These are phyloP conservation scores for Batkoa obscura DNA, from an alignment of 371 early-diverging fungal genomes.

Conservation along the genomic window DNA sequence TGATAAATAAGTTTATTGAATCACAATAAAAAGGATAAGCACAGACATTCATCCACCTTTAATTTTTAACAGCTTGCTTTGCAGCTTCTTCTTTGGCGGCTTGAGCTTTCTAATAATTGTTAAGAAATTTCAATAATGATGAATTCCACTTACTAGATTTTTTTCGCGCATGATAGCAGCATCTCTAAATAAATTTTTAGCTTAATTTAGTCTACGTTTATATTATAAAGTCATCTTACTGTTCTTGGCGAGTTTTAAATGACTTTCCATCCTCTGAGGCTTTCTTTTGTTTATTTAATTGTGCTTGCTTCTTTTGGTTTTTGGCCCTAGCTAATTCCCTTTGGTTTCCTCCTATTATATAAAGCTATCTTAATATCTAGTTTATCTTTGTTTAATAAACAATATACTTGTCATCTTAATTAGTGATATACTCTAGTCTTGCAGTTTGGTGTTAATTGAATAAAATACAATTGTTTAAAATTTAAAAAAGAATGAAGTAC, in stretches of 20 bases:
- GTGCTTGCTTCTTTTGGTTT: conserved; percentile 2
- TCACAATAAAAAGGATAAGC: no score
- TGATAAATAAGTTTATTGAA: no score
- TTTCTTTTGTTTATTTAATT: not conserved
- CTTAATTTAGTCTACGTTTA: not conserved
- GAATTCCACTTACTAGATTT: not conserved
- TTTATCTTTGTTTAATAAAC: no score
- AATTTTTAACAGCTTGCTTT: no score
- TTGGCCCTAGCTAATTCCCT: conserved; percentile 4
- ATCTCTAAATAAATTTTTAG: not conserved
- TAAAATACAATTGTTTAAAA: no score
- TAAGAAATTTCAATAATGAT: not conserved
- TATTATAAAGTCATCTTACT: not conserved
- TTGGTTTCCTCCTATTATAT: conserved; percentile 7
- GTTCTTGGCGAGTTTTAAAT: not conserved
- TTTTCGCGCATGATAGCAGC: conserved; percentile 7
- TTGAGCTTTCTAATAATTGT: not conserved
- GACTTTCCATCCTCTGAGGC: not conserved
- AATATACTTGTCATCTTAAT: no score
- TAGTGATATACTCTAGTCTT: no score
- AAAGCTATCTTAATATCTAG: no score
- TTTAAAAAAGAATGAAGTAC: no score
- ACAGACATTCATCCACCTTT: no score
- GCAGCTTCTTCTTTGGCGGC: not conserved
- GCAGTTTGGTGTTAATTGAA: no score